Evolutionary conservation across 2,329 filamentous ascomycete genomes (phyloP), one percentile per base, ranked within the genome.

Genomic region (Fusarium sp.): DNA sequence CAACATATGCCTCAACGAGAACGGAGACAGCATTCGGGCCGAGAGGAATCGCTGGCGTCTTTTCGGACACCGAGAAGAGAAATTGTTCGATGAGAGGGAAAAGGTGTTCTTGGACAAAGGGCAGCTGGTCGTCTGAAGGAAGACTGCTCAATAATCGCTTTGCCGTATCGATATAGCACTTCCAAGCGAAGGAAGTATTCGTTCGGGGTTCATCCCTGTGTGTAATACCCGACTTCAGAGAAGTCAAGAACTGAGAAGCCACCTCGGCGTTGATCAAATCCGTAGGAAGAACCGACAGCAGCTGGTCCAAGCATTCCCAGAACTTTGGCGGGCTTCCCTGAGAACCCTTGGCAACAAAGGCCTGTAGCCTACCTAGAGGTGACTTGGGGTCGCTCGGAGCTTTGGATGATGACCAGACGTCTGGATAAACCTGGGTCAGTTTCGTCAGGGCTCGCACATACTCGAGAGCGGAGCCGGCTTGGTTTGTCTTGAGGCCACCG

Each of bases 311-410:
- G 18, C 89, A 89, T 30, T 87, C 83, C 97, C 97, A 99, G 79
- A 92, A 98, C 11, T 87, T 88, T 5, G 87, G 84, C 0, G 90
- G 86, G 4, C 93, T 93, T n/a, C 91, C 90, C 78, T 98, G 94
- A 0, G 96, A 97, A 4, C 97, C 96, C 77, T 92, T 94, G 71
- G 93, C 92, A 8, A 98, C 85, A 76, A 97, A 97, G 10, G 91
- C 86, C 59, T 90, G 88, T 5, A 99, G 82, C 25, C 92, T 84
- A 5, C 85, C 84, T 2, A 89, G 75, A 0, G 89, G 86, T 2
- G 88, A 83, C 66, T 88, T 90, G 73, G 90, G 89, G n/a, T 85
- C 84, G 16, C 81, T 84, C 0, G 80, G 37, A 4, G 72, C 60
- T 18, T 79, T 76, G 5, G 87, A 68, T 82, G 88, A 86, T 1